These are phyloP conservation scores for Acacia pycnantha DNA, from an alignment of 331 rosid species.

Conservation along the genomic window DNA sequence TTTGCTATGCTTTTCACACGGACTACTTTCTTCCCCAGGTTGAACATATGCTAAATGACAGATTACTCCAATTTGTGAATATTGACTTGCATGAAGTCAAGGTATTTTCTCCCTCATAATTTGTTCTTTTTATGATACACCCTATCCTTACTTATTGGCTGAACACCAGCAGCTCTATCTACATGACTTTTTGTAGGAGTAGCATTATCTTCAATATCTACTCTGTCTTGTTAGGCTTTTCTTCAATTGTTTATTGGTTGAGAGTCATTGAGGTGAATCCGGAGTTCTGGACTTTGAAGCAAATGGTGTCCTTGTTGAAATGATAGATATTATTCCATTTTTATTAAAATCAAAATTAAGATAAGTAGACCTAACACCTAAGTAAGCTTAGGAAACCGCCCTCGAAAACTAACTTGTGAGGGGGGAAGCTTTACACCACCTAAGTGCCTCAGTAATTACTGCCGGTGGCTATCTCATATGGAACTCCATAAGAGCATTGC, in stretches of 20 bases:
- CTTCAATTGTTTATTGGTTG: conserved; percentile 14
- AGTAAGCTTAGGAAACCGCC: not conserved
- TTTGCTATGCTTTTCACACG: conserved; percentile 36
- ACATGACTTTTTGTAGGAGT: not conserved
- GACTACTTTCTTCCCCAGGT: conserved; percentile 54
- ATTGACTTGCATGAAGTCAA: conserved; percentile 93
- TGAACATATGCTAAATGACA: conserved; percentile 97
- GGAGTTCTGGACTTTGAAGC: conserved; percentile 8
- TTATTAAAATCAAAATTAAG: conserved; percentile 1
- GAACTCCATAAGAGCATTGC: not conserved
- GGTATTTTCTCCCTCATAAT: conserved; percentile 50
- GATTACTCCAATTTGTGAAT: conserved; percentile 91
- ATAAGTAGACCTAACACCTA: not conserved
- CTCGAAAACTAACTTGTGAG: not conserved
- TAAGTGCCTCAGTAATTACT: not conserved
- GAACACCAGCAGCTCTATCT: not conserved
- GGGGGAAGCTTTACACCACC: not conserved
- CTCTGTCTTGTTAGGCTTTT: conserved; percentile 9
- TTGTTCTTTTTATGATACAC: conserved; percentile 8
- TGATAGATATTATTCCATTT: not conserved
- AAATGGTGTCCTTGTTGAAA: conserved; percentile 8
- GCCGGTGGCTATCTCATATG: not conserved
- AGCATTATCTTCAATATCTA: conserved; percentile 16
- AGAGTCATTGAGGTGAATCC: not conserved
- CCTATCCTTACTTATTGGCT: conserved; percentile 1